These are phyloP conservation scores for Meredithiella fracta DNA, from an alignment of 2,329 filamentous ascomycete genomes.

Conservation along the genomic window DNA sequence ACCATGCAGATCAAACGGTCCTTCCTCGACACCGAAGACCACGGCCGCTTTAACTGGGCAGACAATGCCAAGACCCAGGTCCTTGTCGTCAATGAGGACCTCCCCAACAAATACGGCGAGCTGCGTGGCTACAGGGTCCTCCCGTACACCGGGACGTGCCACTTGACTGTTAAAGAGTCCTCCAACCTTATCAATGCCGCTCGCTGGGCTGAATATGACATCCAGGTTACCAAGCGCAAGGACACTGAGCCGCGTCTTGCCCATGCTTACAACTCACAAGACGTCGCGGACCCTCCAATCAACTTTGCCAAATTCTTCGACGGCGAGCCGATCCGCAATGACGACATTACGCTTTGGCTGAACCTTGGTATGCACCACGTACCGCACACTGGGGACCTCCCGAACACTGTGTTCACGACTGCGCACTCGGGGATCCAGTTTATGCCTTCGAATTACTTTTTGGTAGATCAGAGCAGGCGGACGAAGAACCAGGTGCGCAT, in stretches of 20 bases:
- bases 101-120: slow-evolving; percentile 31
- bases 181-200: slow-evolving; percentile 24
- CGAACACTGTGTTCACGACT: slow-evolving; percentile 21
- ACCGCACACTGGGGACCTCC: slow-evolving; percentile 28
- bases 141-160: slow-evolving; percentile 22
- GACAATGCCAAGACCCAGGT: slow-evolving; percentile 29
- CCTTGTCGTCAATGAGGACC: slow-evolving; percentile 28
- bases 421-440: slow-evolving; percentile 22
- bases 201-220: slow-evolving; percentile 27
- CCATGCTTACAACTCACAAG: slow-evolving; percentile 24
- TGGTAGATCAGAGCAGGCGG: slow-evolving; percentile 17
- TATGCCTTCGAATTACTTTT: slow-evolving; percentile 21
- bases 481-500: slow-evolving; percentile 22
- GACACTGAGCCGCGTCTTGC: slow-evolving; percentile 23
- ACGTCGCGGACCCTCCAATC: slow-evolving; percentile 26
- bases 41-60: slow-evolving; percentile 23
- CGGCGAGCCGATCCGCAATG: slow-evolving; percentile 14
- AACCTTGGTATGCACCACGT: slow-evolving; percentile 41
- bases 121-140: slow-evolving; percentile 30
- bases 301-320: slow-evolving; percentile 30
- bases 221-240: slow-evolving; percentile 30
- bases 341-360: slow-evolving; percentile 34
- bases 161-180: slow-evolving; percentile 29
- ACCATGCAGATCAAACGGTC: slow-evolving; percentile 21
- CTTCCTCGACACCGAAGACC: slow-evolving; percentile 18